Evolutionary conservation across 2,329 filamentous ascomycete species (phyloP), one percentile per base, ranked within the genome.

Genomic region (Ceratocystiopsis sp.): DNA sequence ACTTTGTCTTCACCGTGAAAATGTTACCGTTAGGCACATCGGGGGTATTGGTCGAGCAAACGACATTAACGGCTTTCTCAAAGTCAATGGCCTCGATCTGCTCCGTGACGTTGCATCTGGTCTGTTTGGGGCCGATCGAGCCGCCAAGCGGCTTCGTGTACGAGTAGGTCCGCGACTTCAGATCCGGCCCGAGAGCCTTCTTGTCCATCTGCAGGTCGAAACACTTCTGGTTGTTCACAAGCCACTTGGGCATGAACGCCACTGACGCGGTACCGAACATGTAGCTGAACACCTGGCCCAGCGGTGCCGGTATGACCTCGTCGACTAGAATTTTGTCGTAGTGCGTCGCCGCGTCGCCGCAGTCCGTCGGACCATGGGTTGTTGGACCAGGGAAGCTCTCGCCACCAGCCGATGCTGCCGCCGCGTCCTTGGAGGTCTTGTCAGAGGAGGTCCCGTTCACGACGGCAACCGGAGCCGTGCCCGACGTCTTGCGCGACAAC

Each of bases 11-110:
- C 38, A 84, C 82, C 35, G 75, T 73, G 56, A 98, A 98, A 4
- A 93, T 74, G 55, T 86, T 93, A 33, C 91, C 91, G 56, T 78
- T 94, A 0, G 91, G 91, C 2, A 98, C 91, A 57, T 98, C 93
- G 0, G 91, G 91, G 14, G 82, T 98, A 54, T 89, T 82, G 0
- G 86, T 95, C 29, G 76, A 79, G 45, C 85, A 77, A 3, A 77
- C 76, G n/a, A 98, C 69, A 42, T 80, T 83, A 45, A 94, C 75
- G 2, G 83, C 75, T 57, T 87, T 93, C 44, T 96, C 89, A 15
- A 93, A 67, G 57, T 98, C 89, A 29, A 93, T 67, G 38, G 72
- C 68, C 47, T 96, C 87, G n/a, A 98, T 57, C 5, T 71, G 81
- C 60, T 94, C 86, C 1, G 76, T 81, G 41, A 85, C 86, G 46